These are phyloP conservation scores for Pythium biforme DNA, from an alignment of 352 stramenopile species.

Conservation along the genomic window DNA sequence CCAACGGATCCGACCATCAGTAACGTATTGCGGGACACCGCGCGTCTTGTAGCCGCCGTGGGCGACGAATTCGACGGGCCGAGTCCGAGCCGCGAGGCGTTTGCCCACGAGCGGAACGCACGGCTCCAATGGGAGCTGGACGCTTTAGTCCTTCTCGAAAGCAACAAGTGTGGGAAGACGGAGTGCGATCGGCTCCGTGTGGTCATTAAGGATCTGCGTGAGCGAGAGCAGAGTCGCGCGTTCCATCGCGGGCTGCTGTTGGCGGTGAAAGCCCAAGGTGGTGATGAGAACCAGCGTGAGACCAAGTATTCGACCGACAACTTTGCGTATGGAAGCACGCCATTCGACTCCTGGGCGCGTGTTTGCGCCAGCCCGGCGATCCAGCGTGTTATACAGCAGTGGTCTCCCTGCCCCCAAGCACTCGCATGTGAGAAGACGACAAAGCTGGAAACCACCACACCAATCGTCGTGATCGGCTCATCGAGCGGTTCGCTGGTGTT, in stretches of 20 bases:
- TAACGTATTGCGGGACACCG: neutral
- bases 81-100: neutral
- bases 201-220: slow-evolving; percentile 2
- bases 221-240: neutral
- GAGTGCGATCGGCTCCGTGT: neutral
- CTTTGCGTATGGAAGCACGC: slow-evolving; percentile 59
- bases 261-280: neutral
- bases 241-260: slow-evolving; percentile 6
- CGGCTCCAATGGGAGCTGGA: slow-evolving; percentile 2
- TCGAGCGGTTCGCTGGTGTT: slow-evolving; percentile 57
- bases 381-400: slow-evolving; percentile 11
- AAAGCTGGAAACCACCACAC: slow-evolving; percentile 1
- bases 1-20: too few species aligned
- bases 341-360: slow-evolving; percentile 43
- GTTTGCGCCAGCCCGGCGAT: slow-evolving; percentile 19
- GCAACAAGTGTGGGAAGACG: neutral
- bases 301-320: slow-evolving; percentile 39
- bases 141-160: neutral
- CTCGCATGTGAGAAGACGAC: slow-evolving; percentile 11
- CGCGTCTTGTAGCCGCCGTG: neutral
- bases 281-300: neutral
- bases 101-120: neutral
- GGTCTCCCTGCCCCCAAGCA: neutral
- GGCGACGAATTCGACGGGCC: neutral
- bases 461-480: slow-evolving; percentile 43